These are phyloP conservation scores for Collybiopsis confluens DNA, from an alignment of 768 basidiomycete genomes.

Conservation along the genomic window DNA sequence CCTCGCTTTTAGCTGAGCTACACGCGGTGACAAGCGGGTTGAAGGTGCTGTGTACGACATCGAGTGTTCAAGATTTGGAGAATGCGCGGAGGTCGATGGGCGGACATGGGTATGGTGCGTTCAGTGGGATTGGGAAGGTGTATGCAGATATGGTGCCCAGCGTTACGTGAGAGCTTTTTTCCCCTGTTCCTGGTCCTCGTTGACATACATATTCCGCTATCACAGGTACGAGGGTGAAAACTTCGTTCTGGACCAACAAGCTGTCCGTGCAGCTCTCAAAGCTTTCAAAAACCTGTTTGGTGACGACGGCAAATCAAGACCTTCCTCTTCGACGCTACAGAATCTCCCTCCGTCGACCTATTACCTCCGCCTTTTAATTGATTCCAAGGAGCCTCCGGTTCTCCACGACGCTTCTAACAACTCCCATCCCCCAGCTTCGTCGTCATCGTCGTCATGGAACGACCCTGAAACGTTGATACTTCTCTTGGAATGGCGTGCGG, in stretches of 20 bases:
- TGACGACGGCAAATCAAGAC: neutral
- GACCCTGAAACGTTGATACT: too few relatives aligned
- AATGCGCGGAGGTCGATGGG: slow-evolving; percentile 67
- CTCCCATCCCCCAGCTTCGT: too few relatives aligned
- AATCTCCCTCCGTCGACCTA: slow-evolving; percentile 45
- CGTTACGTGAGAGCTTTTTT: slow-evolving; percentile 44
- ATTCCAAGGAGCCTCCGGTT: too few relatives aligned
- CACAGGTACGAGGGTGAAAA: slow-evolving; percentile 75
- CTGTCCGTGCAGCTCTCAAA: slow-evolving; percentile 68
- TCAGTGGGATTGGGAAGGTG: slow-evolving; percentile 58
- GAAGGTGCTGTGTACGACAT: slow-evolving; percentile 54
- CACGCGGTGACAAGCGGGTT: slow-evolving; percentile 69
- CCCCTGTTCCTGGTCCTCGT: neutral
- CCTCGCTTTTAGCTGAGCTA: slow-evolving; percentile 63
- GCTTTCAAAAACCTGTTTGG: slow-evolving; percentile 34
- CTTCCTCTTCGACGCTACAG: neutral
- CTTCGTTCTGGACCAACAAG: slow-evolving; percentile 71
- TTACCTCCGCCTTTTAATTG: too few relatives aligned
- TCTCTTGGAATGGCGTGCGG: too few relatives aligned
- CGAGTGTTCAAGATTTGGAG: slow-evolving; percentile 57
- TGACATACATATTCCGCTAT: slow-evolving; percentile 1
- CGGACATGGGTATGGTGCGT: slow-evolving; percentile 73
- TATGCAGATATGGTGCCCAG: slow-evolving; percentile 66
- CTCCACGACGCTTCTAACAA: too few relatives aligned
- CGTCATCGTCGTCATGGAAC: too few relatives aligned